A percentile compares a stretch with the other conserved stretches of the same genome.
Evolutionary conservation across 2,329 filamentous ascomycete genomes (phyloP).

Genomic region (Colletotrichum lupini): DNA sequence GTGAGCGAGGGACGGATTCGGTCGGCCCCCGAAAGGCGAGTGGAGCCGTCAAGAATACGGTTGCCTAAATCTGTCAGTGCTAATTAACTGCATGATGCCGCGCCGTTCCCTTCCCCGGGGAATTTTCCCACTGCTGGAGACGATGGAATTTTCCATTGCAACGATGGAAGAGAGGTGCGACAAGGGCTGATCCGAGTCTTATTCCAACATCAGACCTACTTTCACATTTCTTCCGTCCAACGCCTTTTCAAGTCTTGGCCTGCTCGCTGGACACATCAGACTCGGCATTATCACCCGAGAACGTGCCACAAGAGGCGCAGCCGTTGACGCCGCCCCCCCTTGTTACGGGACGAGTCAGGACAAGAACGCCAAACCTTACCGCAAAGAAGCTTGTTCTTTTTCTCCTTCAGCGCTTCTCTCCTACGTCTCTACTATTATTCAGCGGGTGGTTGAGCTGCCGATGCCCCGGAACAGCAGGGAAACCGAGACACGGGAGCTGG

Average conservation of each 20-base stretch:
- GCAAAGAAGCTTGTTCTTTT: neutral
- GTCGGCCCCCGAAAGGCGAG: neutral
- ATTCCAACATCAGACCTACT: neutral
- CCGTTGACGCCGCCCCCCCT: neutral
- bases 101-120: neutral
- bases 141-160: neutral
- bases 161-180: neutral
- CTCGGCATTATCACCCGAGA: neutral
- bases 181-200: neutral
- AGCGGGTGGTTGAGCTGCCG: neutral
- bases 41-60: neutral
- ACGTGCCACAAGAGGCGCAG: neutral
- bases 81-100: neutral
- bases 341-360: constrained; percentile 6
- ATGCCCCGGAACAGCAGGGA: neutral
- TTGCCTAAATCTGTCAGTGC: constrained; percentile 1
- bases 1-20: neutral
- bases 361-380: neutral
- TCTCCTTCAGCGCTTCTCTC: neutral
- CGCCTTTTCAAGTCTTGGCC: neutral
- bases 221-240: neutral
- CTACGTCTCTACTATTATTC: neutral
- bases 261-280: neutral
- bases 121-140: neutral
- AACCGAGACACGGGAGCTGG: neutral